phyloP scores from a whole-genome alignment of 257 asterid genomes.

The Solanum dulcamara region DNA sequence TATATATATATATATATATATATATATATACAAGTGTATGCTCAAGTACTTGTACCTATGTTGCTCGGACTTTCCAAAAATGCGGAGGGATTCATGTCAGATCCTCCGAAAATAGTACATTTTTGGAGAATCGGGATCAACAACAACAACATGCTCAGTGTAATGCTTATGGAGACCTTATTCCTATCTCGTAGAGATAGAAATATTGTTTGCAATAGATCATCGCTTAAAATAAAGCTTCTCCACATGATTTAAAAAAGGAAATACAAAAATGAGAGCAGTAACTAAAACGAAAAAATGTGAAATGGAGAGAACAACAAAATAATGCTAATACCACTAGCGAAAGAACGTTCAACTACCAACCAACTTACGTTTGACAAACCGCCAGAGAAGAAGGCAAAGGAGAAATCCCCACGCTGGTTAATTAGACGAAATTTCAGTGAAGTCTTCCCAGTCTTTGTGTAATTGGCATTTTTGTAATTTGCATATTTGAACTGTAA shows the following conservation, averaged over 20 bases:
- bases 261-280: neutral
- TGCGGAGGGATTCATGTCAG: neutral
- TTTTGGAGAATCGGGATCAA: neutral
- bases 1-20: too few species aligned
- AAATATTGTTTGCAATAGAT: neutral
- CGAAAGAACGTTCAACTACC: neutral
- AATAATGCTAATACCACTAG: neutral
- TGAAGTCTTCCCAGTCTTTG: slow-evolving; percentile 17
- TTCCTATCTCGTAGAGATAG: neutral
- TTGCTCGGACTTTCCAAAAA: neutral
- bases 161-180: neutral
- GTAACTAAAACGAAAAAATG: too few species aligned
- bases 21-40: too few species aligned
- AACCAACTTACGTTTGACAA: slow-evolving; percentile 20
- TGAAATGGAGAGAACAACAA: neutral
- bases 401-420: slow-evolving; percentile 63
- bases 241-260: neutral
- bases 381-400: slow-evolving; percentile 71
- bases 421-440: slow-evolving; percentile 40
- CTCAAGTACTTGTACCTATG: neutral
- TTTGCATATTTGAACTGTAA: slow-evolving; percentile 42
- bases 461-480: slow-evolving; percentile 21
- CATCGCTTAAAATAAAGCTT: neutral
- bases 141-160: neutral
- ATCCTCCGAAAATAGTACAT: neutral